Evolutionary conservation across 306 rosid species (phyloP).

Genomic region (Prunus dulcis): DNA sequence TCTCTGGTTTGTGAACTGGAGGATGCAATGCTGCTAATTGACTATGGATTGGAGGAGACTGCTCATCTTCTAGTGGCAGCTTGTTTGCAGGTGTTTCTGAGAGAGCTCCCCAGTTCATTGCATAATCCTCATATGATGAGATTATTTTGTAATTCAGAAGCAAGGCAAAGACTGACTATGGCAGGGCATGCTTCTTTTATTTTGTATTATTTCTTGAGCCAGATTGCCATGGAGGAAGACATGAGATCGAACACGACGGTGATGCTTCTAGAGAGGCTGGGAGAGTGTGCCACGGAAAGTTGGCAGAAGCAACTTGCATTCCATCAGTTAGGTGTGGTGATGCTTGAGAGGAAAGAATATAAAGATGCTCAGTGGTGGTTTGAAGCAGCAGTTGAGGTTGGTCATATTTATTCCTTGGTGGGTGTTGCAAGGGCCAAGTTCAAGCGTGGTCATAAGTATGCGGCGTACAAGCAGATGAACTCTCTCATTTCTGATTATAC

Average conservation of each 20-base stretch:
- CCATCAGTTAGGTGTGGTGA: constrained; percentile 78
- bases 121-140: constrained; percentile 44
- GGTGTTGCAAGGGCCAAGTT: constrained; percentile 83
- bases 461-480: constrained; percentile 72
- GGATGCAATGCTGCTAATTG: constrained; percentile 54
- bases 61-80: constrained; percentile 75
- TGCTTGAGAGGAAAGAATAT: constrained; percentile 78
- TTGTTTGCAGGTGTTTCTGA: constrained; percentile 76
- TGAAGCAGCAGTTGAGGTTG: constrained; percentile 60
- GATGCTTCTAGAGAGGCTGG: constrained; percentile 82
- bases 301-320: constrained; percentile 82
- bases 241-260: constrained; percentile 76
- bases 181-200: constrained; percentile 65
- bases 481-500: constrained; percentile 57
- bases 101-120: constrained; percentile 73
- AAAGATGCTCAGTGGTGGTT: constrained; percentile 78
- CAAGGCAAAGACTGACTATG: constrained; percentile 54
- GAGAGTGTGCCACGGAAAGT: constrained; percentile 57
- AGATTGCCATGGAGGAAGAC: constrained; percentile 80
- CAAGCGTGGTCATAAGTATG: constrained; percentile 75
- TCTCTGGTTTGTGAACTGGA: constrained; percentile 62
- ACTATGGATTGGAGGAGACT: constrained; percentile 73
- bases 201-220: constrained; percentile 74
- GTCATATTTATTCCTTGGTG: constrained; percentile 68
- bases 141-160: constrained; percentile 66